phyloP scores from a whole-genome alignment of 371 early-diverging fungal species.

The Conidiobolus incongruus region DNA sequence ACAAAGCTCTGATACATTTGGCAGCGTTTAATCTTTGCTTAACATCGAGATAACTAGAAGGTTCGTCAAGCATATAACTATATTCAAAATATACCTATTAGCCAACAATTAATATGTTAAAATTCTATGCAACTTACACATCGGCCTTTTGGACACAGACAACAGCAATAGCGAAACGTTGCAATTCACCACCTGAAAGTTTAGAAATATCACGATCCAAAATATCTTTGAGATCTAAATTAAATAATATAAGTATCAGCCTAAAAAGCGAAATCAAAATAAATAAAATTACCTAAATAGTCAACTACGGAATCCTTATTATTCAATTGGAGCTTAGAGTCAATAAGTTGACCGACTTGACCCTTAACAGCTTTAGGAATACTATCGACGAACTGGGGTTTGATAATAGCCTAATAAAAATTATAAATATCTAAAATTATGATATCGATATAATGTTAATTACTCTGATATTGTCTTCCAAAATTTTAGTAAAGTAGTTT shows the following conservation, averaged over 20 bases:
- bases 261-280: neutral
- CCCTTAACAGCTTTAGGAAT: slow-evolving; percentile 80
- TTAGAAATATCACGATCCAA: slow-evolving; percentile 73
- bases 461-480: slow-evolving; percentile 82
- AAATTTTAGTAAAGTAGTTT: slow-evolving; percentile 96
- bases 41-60: slow-evolving; percentile 97
- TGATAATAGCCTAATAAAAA: slow-evolving; percentile 49
- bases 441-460: neutral
- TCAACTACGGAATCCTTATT: slow-evolving; percentile 55
- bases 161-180: slow-evolving; percentile 94
- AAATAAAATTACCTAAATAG: slow-evolving; percentile 25
- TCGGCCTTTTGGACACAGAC: slow-evolving; percentile 77
- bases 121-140: slow-evolving; percentile 24
- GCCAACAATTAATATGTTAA: neutral
- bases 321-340: slow-evolving; percentile 45
- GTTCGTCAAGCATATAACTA: slow-evolving; percentile 99
- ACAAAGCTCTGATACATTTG: slow-evolving; percentile 75
- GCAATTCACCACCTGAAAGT: slow-evolving; percentile 98
- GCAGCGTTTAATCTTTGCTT: slow-evolving; percentile 99
- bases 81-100: neutral
- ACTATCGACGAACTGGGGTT: slow-evolving; percentile 97
- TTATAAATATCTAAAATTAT: neutral
- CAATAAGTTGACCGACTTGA: slow-evolving; percentile 52
- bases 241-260: neutral
- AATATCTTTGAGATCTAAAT: slow-evolving; percentile 60